Base-by-base conservation (phyloP, 2,329 filamentous ascomycete genomes). In the Cladosporium sp. region DNA sequence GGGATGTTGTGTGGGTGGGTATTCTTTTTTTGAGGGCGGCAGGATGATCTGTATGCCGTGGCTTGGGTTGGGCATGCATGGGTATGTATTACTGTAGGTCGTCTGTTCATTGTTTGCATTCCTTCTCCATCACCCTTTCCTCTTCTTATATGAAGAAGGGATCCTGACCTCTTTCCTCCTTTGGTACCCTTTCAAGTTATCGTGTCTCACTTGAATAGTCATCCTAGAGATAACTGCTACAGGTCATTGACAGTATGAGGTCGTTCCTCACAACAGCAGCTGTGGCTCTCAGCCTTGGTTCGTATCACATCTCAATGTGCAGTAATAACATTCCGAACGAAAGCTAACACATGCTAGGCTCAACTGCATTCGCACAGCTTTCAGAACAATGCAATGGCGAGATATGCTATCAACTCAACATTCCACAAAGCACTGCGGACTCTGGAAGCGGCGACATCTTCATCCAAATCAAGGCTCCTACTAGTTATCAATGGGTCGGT, bases 381-480 rank as follows among this genome's bases (percentile, higher is more conserved):
- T 52, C 56, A 9, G 17, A 51, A 20, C 56, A 59, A 43, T 59
- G 60, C 60, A 11, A 43, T 61, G n/a, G 63, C 62, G 61, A 74
- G 34, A 68, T 79, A 19, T 78, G 75, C 70, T 84, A 78, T 66
- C 73, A 74, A 9, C 73, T 86, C 62, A 84, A 82, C 66, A 78
- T 86, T 6, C 83, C 84, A 2, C 69, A 77, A 22, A 68, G 72
- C 28, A 84, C 82, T 4, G 78, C 78, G 1, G 76, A 74, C 3
- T 78, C 76, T 19, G 79, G 78, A 12, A 74, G 65, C 36, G 82
- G 83, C 20, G 80, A 84, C 60, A 80, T 86, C 55, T 86, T 78
- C 70, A 80, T 86, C 65, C 82, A 84, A 60, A 75, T 86, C 51
- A 78, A 76, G 47, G 81, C 80, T 3, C 82, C 84, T 1, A 77